Percentiles rank a stretch among this genome's conserved stretches.
These are phyloP conservation scores for Arbutus unedo DNA, from an alignment of 148 eudicot species.

Conservation along the genomic window DNA sequence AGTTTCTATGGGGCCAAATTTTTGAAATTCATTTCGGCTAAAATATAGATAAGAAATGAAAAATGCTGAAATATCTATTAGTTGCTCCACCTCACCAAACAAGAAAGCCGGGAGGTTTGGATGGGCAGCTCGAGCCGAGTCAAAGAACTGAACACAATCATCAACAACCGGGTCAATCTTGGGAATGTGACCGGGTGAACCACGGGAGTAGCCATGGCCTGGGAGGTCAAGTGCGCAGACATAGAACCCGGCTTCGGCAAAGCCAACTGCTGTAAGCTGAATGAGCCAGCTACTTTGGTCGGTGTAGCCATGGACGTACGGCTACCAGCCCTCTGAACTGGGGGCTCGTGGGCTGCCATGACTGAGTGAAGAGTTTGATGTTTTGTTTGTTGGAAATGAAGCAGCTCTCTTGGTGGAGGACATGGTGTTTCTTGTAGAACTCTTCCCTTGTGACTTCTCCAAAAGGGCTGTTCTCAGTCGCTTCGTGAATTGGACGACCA, in stretches of 20 bases:
- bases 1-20: no score
- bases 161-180: conserved; percentile 20
- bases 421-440: conserved; percentile 39
- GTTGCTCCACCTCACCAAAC: no score
- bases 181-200: conserved; percentile 33
- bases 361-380: conserved; percentile 41
- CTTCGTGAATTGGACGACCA: conserved; percentile 44
- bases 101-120: conserved; percentile 33
- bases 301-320: conserved; percentile 43
- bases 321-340: conserved; percentile 30
- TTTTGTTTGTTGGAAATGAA: conserved; percentile 38
- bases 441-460: conserved; percentile 39
- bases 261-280: conserved; percentile 39
- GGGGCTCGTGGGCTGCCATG: conserved; percentile 24
- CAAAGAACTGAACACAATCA: conserved; percentile 38
- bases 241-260: conserved; percentile 37
- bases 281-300: conserved; percentile 50
- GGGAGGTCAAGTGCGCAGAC: conserved; percentile 46
- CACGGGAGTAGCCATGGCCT: conserved; percentile 49
- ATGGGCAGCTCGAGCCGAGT: conserved; percentile 21
- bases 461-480: conserved; percentile 41
- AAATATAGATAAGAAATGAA: no score
- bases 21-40: no score
- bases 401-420: conserved; percentile 36
- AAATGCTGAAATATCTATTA: no score